Evolutionary conservation across 2,329 filamentous ascomycete genomes (phyloP), one percentile per base, ranked within the genome.

Genomic region (Westerdykella aurantiaca): DNA sequence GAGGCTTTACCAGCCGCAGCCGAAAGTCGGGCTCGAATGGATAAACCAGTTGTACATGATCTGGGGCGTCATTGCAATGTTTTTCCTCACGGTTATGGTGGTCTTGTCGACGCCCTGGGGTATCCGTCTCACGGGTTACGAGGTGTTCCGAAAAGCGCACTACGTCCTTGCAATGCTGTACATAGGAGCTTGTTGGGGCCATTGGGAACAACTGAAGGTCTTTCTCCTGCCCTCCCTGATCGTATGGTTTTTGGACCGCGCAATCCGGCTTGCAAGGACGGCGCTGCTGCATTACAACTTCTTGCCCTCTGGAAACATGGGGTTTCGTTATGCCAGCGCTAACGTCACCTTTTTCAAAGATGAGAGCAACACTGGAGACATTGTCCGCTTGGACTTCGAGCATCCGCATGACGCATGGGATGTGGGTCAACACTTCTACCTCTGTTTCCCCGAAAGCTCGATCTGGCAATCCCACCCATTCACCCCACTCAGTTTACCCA

Each of bases 381-480:
- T 87, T 0, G 68, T 88, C 1, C 74, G 84, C 1, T 67, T 89
- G 4, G 82, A 88, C 42, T 80, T 87, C 46, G 67, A 76, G 1
- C 80, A 85, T 49, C 66, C 72, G 2, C 80, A 84, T 41, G 72
- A 75, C 22, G 61, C 76, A 0, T 88, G 83, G 83, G 68, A 72
- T 11, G 69, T 84, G 11, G 83, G 85, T 9, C 80, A 87, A 63
- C 85, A 88, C 57, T 87, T 85, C 61, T 87, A 80, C 55, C 69
- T 87, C 13, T 83, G 77, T 60, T 87, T 88, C 54, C 72, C 80
- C 0, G 76, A 82, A 47, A 70, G 79, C 25, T 82, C 75, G 53
- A 75, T 87, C 53, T 86, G 82, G 81, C 83, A 88, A 63, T 81
- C 80, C 0, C 84, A 88, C 55, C 84, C 84, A 0, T 85, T 87